phyloP scores from a whole-genome alignment of 2,329 filamentous ascomycete species.

The Hypoxylon rubiginosum region DNA sequence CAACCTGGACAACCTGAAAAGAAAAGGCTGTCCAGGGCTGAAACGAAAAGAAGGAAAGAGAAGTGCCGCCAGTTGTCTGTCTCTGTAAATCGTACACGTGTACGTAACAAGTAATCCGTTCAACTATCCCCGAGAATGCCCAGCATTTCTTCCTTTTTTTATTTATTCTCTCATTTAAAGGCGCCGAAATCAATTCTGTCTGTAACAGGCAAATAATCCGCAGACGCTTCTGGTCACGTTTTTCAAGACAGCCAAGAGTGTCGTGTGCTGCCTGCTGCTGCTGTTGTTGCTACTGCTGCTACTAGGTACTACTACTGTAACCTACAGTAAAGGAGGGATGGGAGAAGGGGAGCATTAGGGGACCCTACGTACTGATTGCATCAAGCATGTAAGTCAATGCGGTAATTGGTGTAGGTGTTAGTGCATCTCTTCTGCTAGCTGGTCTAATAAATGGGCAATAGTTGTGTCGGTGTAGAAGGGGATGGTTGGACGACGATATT shows the following conservation, averaged over 20 bases:
- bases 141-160: constrained; percentile 25
- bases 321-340: constrained; percentile 9
- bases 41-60: constrained; percentile 33
- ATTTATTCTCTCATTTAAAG: constrained; percentile 21
- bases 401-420: constrained; percentile 3
- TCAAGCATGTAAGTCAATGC: not conserved
- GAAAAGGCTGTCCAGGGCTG: constrained; percentile 29
- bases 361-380: too few relatives aligned
- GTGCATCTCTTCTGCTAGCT: not conserved
- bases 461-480: constrained; percentile 25
- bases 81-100: constrained; percentile 31
- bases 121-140: constrained; percentile 24
- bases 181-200: constrained; percentile 15
- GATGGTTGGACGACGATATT: constrained; percentile 36
- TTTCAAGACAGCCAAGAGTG: constrained; percentile 2
- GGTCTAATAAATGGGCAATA: constrained; percentile 6
- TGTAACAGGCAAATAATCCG: constrained; percentile 42
- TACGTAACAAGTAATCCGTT: constrained; percentile 31
- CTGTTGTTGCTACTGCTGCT: not conserved
- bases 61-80: constrained; percentile 29
- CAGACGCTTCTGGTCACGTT: constrained; percentile 38
- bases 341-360: too few relatives aligned
- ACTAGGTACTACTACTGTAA: not conserved
- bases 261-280: constrained; percentile 24
- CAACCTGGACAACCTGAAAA: too few relatives aligned